Percentiles rank a stretch among this genome's conserved stretches.
These are phyloP conservation scores for Elsinoe necatrix DNA, from an alignment of 2,329 filamentous ascomycete species.

Conservation along the genomic window DNA sequence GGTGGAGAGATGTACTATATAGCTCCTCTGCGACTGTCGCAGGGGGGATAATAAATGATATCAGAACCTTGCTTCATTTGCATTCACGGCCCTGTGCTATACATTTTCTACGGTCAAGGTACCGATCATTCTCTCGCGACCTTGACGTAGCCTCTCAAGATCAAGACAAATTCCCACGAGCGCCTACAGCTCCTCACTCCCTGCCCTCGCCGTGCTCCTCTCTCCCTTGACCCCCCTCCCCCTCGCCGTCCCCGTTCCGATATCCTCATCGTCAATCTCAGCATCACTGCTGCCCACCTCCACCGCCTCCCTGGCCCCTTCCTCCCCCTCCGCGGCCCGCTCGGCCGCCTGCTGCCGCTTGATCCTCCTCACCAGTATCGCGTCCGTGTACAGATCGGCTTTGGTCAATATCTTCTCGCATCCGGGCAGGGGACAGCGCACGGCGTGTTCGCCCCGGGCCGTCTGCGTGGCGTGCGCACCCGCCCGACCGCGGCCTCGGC, in stretches of 20 bases:
- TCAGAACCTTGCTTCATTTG: neutral
- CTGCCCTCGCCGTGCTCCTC: neutral
- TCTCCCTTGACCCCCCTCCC: neutral
- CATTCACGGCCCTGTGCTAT: neutral
- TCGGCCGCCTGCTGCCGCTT: constrained; percentile 44
- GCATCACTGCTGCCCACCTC: constrained; percentile 24
- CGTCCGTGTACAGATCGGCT: constrained; percentile 50
- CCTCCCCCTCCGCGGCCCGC: constrained; percentile 38
- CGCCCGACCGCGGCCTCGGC: neutral
- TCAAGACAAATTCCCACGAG: neutral
- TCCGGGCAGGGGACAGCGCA: constrained; percentile 57
- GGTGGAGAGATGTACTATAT: neutral
- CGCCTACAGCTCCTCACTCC: neutral
- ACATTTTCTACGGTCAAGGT: no score
- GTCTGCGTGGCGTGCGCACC: neutral
- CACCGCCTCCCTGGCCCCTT: constrained; percentile 26
- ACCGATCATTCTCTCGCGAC: no score
- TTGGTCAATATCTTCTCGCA: constrained; percentile 49
- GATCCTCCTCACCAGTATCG: constrained; percentile 50
- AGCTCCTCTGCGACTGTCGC: neutral
- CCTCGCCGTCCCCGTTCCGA: constrained; percentile 14
- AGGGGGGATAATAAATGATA: neutral
- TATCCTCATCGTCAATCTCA: constrained; percentile 21
- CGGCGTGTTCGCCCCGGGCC: constrained; percentile 23
- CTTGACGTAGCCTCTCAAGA: no score